Evolutionary conservation across 2,329 filamentous ascomycete species (phyloP).

Genomic region (Claviceps purpurea): DNA sequence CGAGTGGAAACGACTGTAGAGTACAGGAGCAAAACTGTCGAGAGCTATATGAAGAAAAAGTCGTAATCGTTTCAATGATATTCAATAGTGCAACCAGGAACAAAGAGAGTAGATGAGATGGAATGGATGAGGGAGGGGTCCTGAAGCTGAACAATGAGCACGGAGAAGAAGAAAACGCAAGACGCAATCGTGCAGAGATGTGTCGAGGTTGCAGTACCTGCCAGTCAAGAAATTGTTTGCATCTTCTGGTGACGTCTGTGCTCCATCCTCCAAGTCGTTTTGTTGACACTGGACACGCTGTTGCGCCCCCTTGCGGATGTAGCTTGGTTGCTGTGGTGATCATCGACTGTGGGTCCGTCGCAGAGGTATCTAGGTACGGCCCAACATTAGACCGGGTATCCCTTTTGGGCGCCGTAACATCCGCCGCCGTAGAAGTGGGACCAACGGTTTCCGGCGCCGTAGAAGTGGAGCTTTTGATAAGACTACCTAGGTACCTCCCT

Average conservation of each 20-base stretch:
- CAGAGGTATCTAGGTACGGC: too few species aligned
- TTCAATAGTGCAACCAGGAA: constrained; percentile 4
- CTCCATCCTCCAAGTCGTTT: neutral
- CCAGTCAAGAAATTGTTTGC: neutral
- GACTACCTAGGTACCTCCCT: too few species aligned
- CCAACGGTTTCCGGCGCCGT: too few species aligned
- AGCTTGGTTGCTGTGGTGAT: constrained; percentile 4
- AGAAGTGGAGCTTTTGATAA: too few species aligned
- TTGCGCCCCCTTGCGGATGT: neutral
- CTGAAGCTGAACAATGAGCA: neutral
- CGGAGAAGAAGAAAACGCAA: neutral
- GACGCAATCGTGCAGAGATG: neutral
- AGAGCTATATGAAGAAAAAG: constrained; percentile 5
- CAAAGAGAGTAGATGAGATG: neutral
- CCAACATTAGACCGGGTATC: too few species aligned
- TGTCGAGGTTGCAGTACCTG: neutral
- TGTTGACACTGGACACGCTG: constrained; percentile 6
- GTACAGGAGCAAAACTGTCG: neutral
- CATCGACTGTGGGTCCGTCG: too few species aligned
- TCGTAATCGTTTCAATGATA: constrained; percentile 4
- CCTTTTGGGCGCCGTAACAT: too few species aligned
- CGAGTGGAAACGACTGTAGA: neutral
- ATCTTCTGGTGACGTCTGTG: constrained; percentile 3
- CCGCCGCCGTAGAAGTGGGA: too few species aligned
- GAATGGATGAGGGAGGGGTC: neutral